These are phyloP conservation scores for Hirsutella thompsonii DNA, from an alignment of 2,329 filamentous ascomycete species.

Conservation along the genomic window DNA sequence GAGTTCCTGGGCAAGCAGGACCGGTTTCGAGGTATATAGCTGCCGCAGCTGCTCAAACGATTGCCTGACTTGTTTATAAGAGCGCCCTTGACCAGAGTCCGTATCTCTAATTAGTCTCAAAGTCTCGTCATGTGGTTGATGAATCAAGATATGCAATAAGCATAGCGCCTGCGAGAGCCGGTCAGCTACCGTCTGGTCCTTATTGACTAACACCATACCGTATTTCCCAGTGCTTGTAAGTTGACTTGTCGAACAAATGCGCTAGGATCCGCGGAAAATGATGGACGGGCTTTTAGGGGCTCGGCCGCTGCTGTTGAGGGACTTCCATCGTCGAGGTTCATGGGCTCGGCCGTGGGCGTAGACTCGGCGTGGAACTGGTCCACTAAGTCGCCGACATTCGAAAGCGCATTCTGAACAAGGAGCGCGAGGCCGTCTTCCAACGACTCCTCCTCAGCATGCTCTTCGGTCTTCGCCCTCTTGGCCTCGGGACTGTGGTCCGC, in stretches of 20 bases:
- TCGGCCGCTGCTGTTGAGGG: slow-evolving; percentile 6
- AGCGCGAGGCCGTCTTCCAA: slow-evolving; percentile 23
- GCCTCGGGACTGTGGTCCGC: slow-evolving; percentile 15
- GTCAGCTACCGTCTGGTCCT: slow-evolving; percentile 1
- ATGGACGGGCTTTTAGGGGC: slow-evolving; percentile 8
- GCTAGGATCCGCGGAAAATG: slow-evolving; percentile 22
- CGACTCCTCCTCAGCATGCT: slow-evolving; percentile 13
- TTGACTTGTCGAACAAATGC: slow-evolving; percentile 24
- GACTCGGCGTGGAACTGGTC: slow-evolving; percentile 16
- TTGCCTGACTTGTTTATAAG: slow-evolving; percentile 17
- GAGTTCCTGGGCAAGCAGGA: slow-evolving; percentile 21
- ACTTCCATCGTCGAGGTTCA: slow-evolving; percentile 21
- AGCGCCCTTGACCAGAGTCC: slow-evolving; percentile 19
- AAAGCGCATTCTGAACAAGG: slow-evolving; percentile 26
- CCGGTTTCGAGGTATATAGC: slow-evolving; percentile 19
- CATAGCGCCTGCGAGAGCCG: slow-evolving; percentile 19
- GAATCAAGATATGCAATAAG: slow-evolving; percentile 23
- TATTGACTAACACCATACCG: slow-evolving; percentile 18
- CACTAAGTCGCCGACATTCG: slow-evolving; percentile 24
- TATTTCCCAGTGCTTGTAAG: slow-evolving; percentile 24
- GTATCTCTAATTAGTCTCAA: slow-evolving; percentile 18
- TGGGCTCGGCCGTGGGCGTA: slow-evolving; percentile 15
- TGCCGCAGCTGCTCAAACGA: slow-evolving; percentile 20
- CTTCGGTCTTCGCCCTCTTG: slow-evolving; percentile 21
- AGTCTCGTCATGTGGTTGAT: slow-evolving; percentile 22